Base-by-base conservation (phyloP, 78 protist species). In the Ministeria vibrans region DNA sequence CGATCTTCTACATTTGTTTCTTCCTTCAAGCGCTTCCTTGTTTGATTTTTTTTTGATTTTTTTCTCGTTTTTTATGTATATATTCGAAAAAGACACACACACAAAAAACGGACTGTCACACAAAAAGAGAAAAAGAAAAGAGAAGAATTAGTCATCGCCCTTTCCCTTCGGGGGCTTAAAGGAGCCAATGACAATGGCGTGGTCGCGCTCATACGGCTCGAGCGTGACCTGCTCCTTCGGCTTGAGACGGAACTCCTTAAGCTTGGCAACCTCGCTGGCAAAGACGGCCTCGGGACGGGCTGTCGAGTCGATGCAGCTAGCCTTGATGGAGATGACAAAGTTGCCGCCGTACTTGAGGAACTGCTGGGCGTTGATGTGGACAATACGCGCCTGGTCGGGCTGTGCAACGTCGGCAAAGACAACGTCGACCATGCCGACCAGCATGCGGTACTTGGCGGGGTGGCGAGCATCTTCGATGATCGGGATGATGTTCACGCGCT, bases 321-420 rank as follows among this genome's bases (percentile, higher is more conserved):
- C 99, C 94, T 99, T 99, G 93, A 99, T 92, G 64, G 99, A 95
- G 68, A 98, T 96, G 46, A 98, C 92, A 70, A 89, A 92, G 93
- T 93, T 94, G 30, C 99, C 99, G 0, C 90, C 99, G 64, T 86
- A 91, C 95, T 99, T 99, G 78, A 99, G 91, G 98, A 96, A 99
- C 80, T 90, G 43, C n/a, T 87, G 81, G n/a, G 99, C 98, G 91
- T 99, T 99, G 82, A 94, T 79, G 23, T 92, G 97, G 28, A 98
- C 95, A 39, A 99, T 99, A 34, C 98, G 95, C 3, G 99, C 97
- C 91, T 99, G 99, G 74, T 99, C 98, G 32, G 99, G 99, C 91
- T 98, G 99, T 11, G 99, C 99, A 1, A 99, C 99, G 83, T 99
- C 99, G 9, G 98, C 97, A 75, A 99, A 99, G 66, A 99, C 42